Evolutionary conservation across 495 filamentous ascomycete species (phyloP).

Genomic region (Aspergillus campestris): DNA sequence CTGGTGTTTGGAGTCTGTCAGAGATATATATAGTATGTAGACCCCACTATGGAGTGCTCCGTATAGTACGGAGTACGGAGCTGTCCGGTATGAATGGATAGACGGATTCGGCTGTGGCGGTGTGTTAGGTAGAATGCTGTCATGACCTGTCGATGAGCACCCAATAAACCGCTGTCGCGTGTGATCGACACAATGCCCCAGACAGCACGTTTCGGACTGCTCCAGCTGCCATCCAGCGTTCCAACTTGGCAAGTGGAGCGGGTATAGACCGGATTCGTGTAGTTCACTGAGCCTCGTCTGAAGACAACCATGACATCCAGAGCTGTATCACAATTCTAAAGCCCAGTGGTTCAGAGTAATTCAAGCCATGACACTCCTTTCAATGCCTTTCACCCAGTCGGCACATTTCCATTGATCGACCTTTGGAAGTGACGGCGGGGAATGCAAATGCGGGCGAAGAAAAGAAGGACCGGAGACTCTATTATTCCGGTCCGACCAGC

Average conservation of each 20-base stretch:
- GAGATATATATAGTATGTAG: too few species aligned
- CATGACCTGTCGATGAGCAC: not conserved
- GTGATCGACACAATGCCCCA: conserved; percentile 3
- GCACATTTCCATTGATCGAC: too few species aligned
- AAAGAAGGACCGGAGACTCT: not conserved
- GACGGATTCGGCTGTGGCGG: not conserved
- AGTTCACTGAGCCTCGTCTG: too few species aligned
- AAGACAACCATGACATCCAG: not conserved
- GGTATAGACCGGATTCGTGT: too few species aligned
- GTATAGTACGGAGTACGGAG: too few species aligned
- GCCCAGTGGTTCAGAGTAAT: not conserved
- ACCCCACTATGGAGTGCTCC: too few species aligned
- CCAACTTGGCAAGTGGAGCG: too few species aligned
- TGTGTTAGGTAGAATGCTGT: not conserved
- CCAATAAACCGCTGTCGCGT: not conserved
- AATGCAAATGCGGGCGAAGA: not conserved
- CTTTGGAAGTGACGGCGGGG: not conserved
- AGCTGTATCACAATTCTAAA: not conserved
- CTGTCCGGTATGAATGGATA: too few species aligned
- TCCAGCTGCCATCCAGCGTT: too few species aligned
- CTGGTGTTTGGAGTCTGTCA: too few species aligned
- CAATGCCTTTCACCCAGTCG: not conserved
- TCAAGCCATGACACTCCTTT: not conserved
- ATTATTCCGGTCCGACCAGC: conserved; percentile 18
- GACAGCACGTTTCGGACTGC: not conserved